Base-by-base conservation (phyloP, 2,329 filamentous ascomycete genomes). In the Emericellopsis cladophorae region DNA sequence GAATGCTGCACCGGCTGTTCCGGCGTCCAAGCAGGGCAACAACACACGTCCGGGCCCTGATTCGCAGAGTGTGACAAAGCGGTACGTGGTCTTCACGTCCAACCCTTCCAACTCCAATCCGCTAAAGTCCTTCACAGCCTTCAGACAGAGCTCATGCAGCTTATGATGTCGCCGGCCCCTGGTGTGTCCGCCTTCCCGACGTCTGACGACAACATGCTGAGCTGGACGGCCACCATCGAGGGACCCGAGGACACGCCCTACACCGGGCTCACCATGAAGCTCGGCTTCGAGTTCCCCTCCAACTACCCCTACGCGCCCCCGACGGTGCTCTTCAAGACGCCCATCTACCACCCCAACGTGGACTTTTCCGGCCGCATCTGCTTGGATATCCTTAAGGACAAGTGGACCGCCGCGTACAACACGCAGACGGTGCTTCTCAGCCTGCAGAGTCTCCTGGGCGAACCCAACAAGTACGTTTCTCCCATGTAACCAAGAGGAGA, bases 311-410 rank as follows among this genome's bases (percentile, higher is more conserved):
- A 95, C 61, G 76, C 81, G 2, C 78, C 92, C 18, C 92, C 92
- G 1, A 87, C 83, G 3, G 92, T 98, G 15, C 74, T 95, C 44
- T 98, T 95, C 79, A 94, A 89, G 70, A 98, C 93, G 7, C 92
- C 92, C 31, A 95, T 98, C 65, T 98, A 96, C 71, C 92, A 98
- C 63, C 92, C 92, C 41, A 98, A 98, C 54, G 86, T 98, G 52
- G 92, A 98, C 66, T 95, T 98, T 67, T 89, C 84, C 4, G 92
- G 92, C 33, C 78, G 92, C 42, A 98, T 98, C 63, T 98, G 92
- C 61, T 73, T 98, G 45, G 93, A 98, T 57, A 98, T 98, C 51
- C 72, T 98, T 49, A 96, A 95, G 73, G 92, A 96, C 63, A 95
- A 95, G 68, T 98, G 92, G 92, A 95, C 88, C 44, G 88, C 92